Evolutionary conservation across 2,329 filamentous ascomycete genomes (phyloP).

Genomic region (Colletotrichum australisinense): DNA sequence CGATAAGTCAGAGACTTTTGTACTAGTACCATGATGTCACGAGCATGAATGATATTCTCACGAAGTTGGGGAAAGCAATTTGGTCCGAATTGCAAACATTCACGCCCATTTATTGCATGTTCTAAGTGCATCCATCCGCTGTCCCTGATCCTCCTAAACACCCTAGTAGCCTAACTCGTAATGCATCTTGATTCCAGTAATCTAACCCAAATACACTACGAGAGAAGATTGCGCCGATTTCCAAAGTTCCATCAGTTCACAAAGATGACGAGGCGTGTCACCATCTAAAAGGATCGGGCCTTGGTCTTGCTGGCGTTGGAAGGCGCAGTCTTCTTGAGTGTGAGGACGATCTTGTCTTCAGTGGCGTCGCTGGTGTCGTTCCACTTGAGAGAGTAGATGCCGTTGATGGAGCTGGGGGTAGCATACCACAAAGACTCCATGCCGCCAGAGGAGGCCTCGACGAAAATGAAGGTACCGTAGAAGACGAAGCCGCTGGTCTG

Average conservation of each 20-base stretch:
- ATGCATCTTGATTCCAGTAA: not conserved
- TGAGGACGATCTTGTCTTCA: conserved; percentile 34
- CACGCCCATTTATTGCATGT: not conserved
- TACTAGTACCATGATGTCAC: conserved; percentile 15
- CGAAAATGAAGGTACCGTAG: conserved; percentile 40
- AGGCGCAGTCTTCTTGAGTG: conserved; percentile 38
- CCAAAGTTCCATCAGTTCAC: not conserved
- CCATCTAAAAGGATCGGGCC: not conserved
- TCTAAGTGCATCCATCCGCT: not conserved
- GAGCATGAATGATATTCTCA: not conserved
- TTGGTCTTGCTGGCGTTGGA: not conserved
- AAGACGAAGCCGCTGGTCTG: conserved; percentile 40
- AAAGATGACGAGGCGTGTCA: not conserved
- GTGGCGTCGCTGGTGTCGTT: conserved; percentile 36
- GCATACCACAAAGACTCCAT: conserved; percentile 41
- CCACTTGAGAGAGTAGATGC: conserved; percentile 41
- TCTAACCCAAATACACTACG: not conserved
- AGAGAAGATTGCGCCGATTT: not conserved
- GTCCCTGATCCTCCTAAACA: not conserved
- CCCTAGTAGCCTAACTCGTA: not conserved
- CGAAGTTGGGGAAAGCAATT: not conserved
- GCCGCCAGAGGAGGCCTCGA: not conserved
- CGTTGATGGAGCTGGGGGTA: conserved; percentile 33
- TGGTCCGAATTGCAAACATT: not conserved
- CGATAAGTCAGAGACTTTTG: not conserved